These are phyloP conservation scores for Ceratobasidium sp. DNA, from an alignment of 1,284 basidiomycete species.

Conservation along the genomic window DNA sequence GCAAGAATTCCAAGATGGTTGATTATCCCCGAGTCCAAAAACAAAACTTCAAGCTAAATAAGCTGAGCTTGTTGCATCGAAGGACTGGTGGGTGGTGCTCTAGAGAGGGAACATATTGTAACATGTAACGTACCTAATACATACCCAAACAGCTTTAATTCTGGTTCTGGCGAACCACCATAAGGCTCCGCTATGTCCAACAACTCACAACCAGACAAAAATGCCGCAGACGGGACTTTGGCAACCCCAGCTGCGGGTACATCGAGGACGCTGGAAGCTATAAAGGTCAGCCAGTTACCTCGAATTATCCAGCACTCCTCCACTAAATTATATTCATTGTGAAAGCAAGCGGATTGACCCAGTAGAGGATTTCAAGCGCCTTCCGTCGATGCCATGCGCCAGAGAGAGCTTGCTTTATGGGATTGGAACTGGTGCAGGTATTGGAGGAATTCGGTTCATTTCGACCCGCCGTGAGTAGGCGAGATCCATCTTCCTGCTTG, in stretches of 20 bases:
- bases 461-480: slow-evolving; percentile 9
- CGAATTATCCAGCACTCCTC: neutral
- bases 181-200: neutral
- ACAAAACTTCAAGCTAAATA: neutral
- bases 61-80: neutral
- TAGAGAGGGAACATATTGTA: no score
- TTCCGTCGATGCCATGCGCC: slow-evolving; percentile 71
- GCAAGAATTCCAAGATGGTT: neutral
- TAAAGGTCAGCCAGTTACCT: slow-evolving; percentile 14
- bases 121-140: slow-evolving; percentile 23
- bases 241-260: slow-evolving; percentile 32
- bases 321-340: slow-evolving; percentile 33
- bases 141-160: no score
- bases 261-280: slow-evolving; percentile 27
- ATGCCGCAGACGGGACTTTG: slow-evolving; percentile 11
- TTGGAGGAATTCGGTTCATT: slow-evolving; percentile 68
- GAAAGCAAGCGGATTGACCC: slow-evolving; percentile 62
- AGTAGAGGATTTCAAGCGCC: slow-evolving; percentile 60
- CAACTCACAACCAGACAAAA: neutral
- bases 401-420: slow-evolving; percentile 64
- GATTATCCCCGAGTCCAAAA: neutral
- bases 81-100: no score
- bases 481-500: neutral
- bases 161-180: no score
- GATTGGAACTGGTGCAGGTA: slow-evolving; percentile 64